Evolutionary conservation across 1,139 yeast genomes (phyloP).

Genomic region (Candida gigantensis): DNA sequence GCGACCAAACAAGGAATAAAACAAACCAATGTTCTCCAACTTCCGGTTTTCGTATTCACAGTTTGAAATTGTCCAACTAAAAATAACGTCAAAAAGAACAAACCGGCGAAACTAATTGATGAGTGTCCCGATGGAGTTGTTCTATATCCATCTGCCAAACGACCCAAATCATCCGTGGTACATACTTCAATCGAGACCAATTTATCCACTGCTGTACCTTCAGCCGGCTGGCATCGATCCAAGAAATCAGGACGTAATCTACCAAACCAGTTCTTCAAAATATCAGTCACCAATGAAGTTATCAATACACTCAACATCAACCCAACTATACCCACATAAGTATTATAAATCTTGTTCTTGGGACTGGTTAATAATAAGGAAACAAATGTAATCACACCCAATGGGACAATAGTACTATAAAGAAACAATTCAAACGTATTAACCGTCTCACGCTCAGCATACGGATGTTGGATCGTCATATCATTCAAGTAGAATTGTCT

Average conservation of each 20-base stretch:
- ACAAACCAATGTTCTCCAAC: constrained; percentile 53
- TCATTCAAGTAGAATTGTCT: constrained; percentile 59
- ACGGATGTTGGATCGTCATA: constrained; percentile 65
- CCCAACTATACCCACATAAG: constrained; percentile 44
- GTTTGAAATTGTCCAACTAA: constrained; percentile 58
- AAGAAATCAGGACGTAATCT: constrained; percentile 79
- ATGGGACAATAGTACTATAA: constrained; percentile 43
- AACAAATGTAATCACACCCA: constrained; percentile 24
- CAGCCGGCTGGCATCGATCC: constrained; percentile 64
- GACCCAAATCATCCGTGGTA: constrained; percentile 45
- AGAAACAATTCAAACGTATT: constrained; percentile 33
- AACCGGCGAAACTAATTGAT: constrained; percentile 64
- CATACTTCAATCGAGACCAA: constrained; percentile 65
- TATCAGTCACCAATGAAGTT: constrained; percentile 48
- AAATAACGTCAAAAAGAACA: constrained; percentile 66
- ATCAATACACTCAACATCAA: constrained; percentile 38
- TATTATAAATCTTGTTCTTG: constrained; percentile 36
- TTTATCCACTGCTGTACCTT: constrained; percentile 46
- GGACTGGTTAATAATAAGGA: constrained; percentile 34
- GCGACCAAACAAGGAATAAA: constrained; percentile 55
- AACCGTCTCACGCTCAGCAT: constrained; percentile 65
- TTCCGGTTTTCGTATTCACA: constrained; percentile 41
- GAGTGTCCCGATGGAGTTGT: constrained; percentile 83
- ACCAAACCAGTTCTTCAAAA: constrained; percentile 70
- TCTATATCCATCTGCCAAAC: constrained; percentile 67